These are phyloP conservation scores for Candida yuanshanica DNA, from an alignment of 805 yeast species.

Conservation along the genomic window DNA sequence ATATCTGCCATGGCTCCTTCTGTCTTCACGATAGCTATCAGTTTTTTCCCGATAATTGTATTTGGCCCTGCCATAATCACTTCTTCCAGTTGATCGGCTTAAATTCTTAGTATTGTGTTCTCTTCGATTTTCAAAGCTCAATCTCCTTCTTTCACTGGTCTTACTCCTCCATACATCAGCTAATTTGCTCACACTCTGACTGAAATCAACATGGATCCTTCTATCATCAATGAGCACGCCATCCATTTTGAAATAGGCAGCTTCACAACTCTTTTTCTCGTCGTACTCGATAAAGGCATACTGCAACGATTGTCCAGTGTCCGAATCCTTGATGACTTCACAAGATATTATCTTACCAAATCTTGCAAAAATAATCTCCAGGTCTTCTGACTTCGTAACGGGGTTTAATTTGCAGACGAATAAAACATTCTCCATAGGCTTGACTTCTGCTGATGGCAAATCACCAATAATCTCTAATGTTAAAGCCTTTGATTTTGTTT, in stretches of 20 bases:
- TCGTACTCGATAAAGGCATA: slow-evolving; percentile 63
- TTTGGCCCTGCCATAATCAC: no score
- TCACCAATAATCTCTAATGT: slow-evolving; percentile 63
- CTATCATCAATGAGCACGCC: slow-evolving; percentile 59
- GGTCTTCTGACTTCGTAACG: slow-evolving; percentile 51
- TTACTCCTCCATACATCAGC: slow-evolving; percentile 21
- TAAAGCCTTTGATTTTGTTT: slow-evolving; percentile 48
- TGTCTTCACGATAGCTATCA: background rate
- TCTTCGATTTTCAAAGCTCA: background rate
- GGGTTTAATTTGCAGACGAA: slow-evolving; percentile 63
- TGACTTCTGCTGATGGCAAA: slow-evolving; percentile 48
- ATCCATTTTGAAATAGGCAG: slow-evolving; percentile 59
- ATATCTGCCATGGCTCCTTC: background rate
- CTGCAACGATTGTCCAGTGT: slow-evolving; percentile 43
- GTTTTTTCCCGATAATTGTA: background rate
- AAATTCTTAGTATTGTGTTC: background rate
- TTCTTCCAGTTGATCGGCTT: no score
- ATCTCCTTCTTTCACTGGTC: slow-evolving; percentile 7
- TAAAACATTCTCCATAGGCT: slow-evolving; percentile 56
- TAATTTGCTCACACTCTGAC: slow-evolving; percentile 43
- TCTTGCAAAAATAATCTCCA: slow-evolving; percentile 50
- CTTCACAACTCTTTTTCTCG: slow-evolving; percentile 43
- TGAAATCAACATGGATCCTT: slow-evolving; percentile 61
- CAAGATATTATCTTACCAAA: slow-evolving; percentile 51
- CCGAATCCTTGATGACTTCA: slow-evolving; percentile 45